phyloP scores from a whole-genome alignment of 352 stramenopile genomes.

The Pythium aquatile region DNA sequence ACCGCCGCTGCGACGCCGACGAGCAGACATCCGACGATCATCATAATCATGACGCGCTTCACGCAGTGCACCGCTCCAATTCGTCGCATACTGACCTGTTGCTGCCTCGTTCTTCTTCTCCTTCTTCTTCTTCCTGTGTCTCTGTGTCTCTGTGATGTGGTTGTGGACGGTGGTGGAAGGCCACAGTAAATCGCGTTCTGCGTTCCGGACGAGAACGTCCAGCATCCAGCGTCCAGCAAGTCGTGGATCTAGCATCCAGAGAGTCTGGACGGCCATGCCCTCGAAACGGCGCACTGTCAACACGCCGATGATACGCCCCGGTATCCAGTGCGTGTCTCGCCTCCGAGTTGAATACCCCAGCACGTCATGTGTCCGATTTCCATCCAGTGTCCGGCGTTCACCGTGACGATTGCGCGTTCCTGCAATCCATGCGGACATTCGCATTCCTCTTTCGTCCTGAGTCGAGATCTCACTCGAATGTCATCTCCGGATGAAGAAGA shows the following conservation, averaged over 20 bases:
- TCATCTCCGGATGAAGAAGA: background rate
- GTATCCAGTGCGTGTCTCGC: background rate
- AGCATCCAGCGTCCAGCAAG: background rate
- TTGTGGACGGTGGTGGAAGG: background rate
- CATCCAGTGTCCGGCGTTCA: background rate
- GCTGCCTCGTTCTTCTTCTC: background rate
- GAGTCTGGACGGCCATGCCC: background rate
- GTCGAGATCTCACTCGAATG: background rate
- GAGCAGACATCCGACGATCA: background rate
- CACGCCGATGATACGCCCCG: background rate
- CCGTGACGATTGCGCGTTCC: background rate
- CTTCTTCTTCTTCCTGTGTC: background rate
- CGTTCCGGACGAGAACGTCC: background rate
- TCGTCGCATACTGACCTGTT: background rate
- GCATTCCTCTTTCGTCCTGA: background rate
- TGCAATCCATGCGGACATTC: background rate
- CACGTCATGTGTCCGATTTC: slow-evolving; percentile 2
- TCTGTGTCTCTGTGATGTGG: background rate
- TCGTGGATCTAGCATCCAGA: slow-evolving; percentile 1
- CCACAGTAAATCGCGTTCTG: slow-evolving; percentile 1
- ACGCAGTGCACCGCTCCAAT: background rate
- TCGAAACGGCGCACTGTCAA: background rate
- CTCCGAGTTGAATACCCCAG: slow-evolving; percentile 1
- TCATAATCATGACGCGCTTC: background rate
- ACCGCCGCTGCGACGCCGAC: background rate